These are phyloP conservation scores for Amylocystis lapponica DNA, from an alignment of 768 basidiomycete species.

Conservation along the genomic window DNA sequence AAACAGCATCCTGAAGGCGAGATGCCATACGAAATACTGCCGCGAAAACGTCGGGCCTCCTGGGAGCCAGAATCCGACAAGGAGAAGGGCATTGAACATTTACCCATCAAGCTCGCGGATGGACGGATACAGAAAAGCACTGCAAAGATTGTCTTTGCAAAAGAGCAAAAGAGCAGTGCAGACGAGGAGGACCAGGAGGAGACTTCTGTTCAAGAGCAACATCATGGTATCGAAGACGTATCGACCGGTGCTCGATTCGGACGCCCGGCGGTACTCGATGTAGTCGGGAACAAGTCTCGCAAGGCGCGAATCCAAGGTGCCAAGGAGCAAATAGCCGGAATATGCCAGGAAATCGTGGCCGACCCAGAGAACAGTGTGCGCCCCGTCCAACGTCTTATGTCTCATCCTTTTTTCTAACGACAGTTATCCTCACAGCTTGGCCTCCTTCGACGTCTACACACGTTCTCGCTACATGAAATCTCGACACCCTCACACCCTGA, in stretches of 20 bases:
- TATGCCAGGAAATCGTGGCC: constrained; percentile 90
- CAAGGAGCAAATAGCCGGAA: constrained; percentile 89
- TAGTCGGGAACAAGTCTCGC: constrained; percentile 62
- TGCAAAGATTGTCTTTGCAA: constrained; percentile 23
- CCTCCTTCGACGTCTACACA: constrained; percentile 80
- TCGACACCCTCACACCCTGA: constrained; percentile 62
- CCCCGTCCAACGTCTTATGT: constrained; percentile 19
- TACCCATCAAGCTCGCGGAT: constrained; percentile 84
- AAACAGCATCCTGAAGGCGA: constrained; percentile 44
- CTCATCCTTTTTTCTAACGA: constrained; percentile 7
- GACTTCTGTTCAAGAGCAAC: constrained; percentile 20
- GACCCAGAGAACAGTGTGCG: constrained; percentile 94
- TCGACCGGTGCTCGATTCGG: constrained; percentile 85
- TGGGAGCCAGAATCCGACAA: constrained; percentile 43
- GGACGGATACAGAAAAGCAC: constrained; percentile 68
- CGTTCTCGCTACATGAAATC: constrained; percentile 79
- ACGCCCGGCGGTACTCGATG: constrained; percentile 69
- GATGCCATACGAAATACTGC: constrained; percentile 66
- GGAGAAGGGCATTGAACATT: constrained; percentile 47
- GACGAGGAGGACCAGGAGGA: constrained; percentile 33
- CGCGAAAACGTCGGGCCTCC: constrained; percentile 45
- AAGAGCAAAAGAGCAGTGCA: constrained; percentile 21
- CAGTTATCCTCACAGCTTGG: constrained; percentile 68
- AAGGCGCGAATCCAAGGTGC: constrained; percentile 66
- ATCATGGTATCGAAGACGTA: constrained; percentile 53